Conservation (phyloP, 257 asterid genomes). For the Linaria vulgaris region DNA sequence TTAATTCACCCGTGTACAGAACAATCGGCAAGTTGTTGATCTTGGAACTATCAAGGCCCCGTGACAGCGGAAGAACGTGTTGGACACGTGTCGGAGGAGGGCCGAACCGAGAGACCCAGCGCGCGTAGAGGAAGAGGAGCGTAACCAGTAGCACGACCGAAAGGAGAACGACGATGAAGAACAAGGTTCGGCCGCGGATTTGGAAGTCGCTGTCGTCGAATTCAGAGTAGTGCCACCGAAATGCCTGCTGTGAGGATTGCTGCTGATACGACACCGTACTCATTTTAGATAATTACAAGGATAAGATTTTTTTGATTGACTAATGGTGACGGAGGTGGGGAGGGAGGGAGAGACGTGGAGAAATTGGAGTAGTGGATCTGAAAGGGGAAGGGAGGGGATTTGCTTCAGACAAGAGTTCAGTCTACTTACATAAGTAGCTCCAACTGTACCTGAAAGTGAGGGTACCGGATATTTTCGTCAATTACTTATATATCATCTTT, state of each 20-base stretch:
- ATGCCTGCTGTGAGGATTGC: conserved; percentile 35
- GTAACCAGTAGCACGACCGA: conserved; percentile 42
- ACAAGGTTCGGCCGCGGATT: conserved; percentile 70
- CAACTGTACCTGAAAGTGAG: too few relatives aligned
- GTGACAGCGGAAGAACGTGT: conserved; percentile 21
- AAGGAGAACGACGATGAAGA: conserved; percentile 60
- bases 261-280: conserved; percentile 26
- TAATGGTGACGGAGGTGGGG: too few relatives aligned
- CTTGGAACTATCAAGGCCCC: conserved; percentile 53
- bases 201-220: conserved; percentile 71
- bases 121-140: conserved; percentile 52
- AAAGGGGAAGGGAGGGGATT: too few relatives aligned
- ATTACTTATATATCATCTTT: too few relatives aligned
- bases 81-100: conserved; percentile 13
- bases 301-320: too few relatives aligned
- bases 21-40: conserved; percentile 50
- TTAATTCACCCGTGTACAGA: conserved; percentile 29
- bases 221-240: conserved; percentile 78
- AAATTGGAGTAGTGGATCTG: too few relatives aligned
- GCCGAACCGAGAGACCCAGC: conserved; percentile 56
- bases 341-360: neutral
- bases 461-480: too few relatives aligned
- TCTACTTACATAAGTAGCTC: too few relatives aligned
- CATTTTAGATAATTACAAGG: too few relatives aligned
- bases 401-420: too few relatives aligned